phyloP scores from a whole-genome alignment of 441 rosid species.

The Corymbia calophylla region DNA sequence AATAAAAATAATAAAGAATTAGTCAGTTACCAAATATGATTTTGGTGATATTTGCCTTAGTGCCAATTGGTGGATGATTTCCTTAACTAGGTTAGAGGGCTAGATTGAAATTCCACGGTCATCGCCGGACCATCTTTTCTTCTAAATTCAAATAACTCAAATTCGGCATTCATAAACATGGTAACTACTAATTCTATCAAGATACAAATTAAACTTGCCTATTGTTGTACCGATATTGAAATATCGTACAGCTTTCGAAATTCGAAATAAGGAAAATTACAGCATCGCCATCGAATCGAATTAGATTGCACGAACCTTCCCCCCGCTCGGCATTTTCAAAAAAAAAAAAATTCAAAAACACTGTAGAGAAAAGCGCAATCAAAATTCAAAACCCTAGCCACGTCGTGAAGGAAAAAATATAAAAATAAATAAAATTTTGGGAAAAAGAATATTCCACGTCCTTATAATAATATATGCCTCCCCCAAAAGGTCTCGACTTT shows the following conservation, averaged over 20 bases:
- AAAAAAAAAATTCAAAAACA: background rate
- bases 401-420: background rate
- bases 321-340: background rate
- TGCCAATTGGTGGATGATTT: background rate
- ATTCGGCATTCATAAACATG: background rate
- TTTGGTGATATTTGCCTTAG: background rate
- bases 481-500: background rate
- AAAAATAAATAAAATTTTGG: background rate
- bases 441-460: background rate
- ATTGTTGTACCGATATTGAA: fast-evolving
- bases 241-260: fast-evolving
- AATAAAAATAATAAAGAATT: too few relatives aligned
- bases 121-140: fast-evolving
- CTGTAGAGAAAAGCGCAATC: background rate
- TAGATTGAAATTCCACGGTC: background rate
- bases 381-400: background rate
- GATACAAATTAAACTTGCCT: background rate
- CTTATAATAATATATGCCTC: background rate
- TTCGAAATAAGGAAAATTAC: background rate
- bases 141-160: background rate
- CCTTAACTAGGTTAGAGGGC: background rate
- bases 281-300: background rate
- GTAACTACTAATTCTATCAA: background rate
- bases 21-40: too few relatives aligned
- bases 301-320: background rate